Conservation (phyloP, 306 rosid genomes). For the Prinsepia uniflora region DNA sequence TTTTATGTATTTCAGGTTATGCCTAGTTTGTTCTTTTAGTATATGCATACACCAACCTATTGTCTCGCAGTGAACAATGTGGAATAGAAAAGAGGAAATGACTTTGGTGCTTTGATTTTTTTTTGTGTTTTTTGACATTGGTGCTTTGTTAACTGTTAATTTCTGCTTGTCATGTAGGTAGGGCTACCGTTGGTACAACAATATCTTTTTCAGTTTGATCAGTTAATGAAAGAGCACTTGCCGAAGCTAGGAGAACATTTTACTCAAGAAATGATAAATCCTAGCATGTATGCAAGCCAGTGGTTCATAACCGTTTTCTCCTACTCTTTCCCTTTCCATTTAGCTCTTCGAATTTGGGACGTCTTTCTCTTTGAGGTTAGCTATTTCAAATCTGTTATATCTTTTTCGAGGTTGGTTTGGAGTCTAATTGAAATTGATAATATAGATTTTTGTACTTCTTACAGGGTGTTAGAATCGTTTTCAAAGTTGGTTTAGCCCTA, state of each 20-base stretch:
- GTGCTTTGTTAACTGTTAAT: conserved; percentile 15
- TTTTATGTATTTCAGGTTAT: background rate
- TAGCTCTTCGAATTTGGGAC: conserved; percentile 99
- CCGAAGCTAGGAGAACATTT: conserved; percentile 93
- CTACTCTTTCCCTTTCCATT: conserved; percentile 93
- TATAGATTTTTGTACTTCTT: background rate
- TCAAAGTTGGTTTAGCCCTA: conserved; percentile 93
- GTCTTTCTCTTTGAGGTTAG: conserved; percentile 93
- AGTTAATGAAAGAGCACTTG: conserved; percentile 67
- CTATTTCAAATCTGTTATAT: background rate
- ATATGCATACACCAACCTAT: conserved; percentile 2
- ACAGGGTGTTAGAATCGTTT: conserved; percentile 93
- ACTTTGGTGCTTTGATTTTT: background rate
- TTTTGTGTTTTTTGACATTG: too few species aligned
- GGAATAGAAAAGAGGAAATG: conserved; percentile 7
- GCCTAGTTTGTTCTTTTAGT: conserved; percentile 9
- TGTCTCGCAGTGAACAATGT: background rate
- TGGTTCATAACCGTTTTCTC: conserved; percentile 99
- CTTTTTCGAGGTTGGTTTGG: conserved; percentile 15
- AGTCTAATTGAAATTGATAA: background rate
- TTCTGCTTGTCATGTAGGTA: conserved; percentile 40
- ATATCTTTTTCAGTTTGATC: conserved; percentile 80
- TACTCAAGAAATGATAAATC: conserved; percentile 82
- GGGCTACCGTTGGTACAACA: conserved; percentile 97
- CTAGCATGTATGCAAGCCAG: conserved; percentile 99